Evolutionary conservation across 345 rosid species (phyloP), one percentile per base, ranked within the genome.

Genomic region (Pelargonium nanum): DNA sequence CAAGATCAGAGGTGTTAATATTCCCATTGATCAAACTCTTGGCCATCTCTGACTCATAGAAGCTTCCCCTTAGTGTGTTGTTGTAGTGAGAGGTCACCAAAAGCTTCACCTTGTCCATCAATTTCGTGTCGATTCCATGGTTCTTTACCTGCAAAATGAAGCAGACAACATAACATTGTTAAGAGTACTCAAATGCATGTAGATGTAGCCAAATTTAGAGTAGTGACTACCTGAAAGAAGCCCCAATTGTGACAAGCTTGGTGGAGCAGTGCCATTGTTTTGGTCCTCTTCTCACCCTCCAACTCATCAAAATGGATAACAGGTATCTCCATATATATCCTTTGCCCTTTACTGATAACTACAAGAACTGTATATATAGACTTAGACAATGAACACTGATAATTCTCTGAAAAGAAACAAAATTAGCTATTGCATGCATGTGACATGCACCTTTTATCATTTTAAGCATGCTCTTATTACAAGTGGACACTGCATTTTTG

Each of bases 211-310:
- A n/a, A n/a, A n/a, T n/a, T n/a, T n/a, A n/a, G n/a, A n/a, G n/a
- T n/a, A n/a, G n/a, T n/a, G n/a, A n/a, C n/a, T 55, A 90, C 97
- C 96, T 78, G 81, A 74, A 87, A 87, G 77, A 78, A 88, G 28
- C 97, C 97, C 96, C 96, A 86, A 65, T 84, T 74, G 77, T 83
- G 86, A 64, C 96, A 88, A 57, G 96, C 89, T 62, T 84, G 83
- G 56, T 88, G 83, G 62, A 91, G 88, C 68, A 66, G 69, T 19
- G 83, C 77, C 90, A 85, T 80, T 17, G 83, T 81, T 62, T 80
- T 67, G 77, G 68, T 66, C 71, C 79, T 81, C 24, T 74, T 78
- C 62, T 81, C 80, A 15, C 96, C 89, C 56, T 80, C 74, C 45
- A 85, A 71, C 40, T 85, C 82, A 56, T 74, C 69, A 40, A 91